phyloP scores from a whole-genome alignment of 75 land plant genomes.

The Isoetes taiwanensis region DNA sequence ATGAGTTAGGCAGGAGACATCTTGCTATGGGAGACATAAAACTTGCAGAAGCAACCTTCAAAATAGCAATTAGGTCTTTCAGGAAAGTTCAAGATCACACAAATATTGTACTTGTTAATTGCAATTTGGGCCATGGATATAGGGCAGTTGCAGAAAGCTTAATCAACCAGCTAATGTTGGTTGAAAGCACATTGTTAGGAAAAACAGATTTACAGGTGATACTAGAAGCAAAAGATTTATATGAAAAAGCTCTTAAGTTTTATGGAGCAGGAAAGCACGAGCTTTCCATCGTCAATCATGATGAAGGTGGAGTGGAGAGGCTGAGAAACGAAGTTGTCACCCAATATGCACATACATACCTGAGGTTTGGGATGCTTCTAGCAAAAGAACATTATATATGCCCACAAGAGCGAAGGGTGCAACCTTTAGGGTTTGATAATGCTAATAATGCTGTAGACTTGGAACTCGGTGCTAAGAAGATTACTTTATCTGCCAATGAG shows the following conservation, averaged over 20 bases:
- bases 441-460: background rate
- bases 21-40: slow-evolving; percentile 45
- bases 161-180: slow-evolving; percentile 41
- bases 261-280: slow-evolving; percentile 67
- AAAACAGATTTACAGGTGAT: slow-evolving; percentile 1
- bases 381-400: slow-evolving; percentile 47
- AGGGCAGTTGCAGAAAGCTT: slow-evolving; percentile 81
- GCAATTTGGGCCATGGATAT: slow-evolving; percentile 82
- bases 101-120: slow-evolving; percentile 70
- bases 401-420: background rate
- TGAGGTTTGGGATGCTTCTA: slow-evolving; percentile 88
- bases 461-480: slow-evolving; percentile 14
- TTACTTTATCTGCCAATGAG: slow-evolving; percentile 59
- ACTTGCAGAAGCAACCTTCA: slow-evolving; percentile 64
- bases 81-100: slow-evolving; percentile 63
- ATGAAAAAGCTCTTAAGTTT: slow-evolving; percentile 51
- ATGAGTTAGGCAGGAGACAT: slow-evolving; percentile 77
- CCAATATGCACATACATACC: slow-evolving; percentile 78
- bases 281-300: slow-evolving; percentile 12
- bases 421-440: background rate
- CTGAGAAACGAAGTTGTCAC: slow-evolving; percentile 60
- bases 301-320: slow-evolving; percentile 18
- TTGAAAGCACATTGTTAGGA: slow-evolving; percentile 28
- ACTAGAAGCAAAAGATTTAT: slow-evolving; percentile 47
- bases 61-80: slow-evolving; percentile 63